Conservation (phyloP, 164 flowering plant genomes). For the Magnolia sinica region DNA sequence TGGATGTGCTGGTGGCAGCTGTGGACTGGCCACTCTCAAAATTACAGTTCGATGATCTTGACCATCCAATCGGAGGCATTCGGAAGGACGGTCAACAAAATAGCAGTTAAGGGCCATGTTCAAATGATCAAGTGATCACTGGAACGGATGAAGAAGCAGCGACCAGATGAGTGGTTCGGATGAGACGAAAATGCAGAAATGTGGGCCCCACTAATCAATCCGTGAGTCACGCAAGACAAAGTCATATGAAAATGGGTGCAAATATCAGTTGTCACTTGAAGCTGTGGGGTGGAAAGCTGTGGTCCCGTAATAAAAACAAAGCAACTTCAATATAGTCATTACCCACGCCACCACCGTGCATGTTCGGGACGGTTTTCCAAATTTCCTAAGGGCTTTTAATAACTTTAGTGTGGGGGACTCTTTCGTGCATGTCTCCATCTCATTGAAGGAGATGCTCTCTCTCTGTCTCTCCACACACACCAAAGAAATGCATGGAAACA, state of each 20-base stretch:
- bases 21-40: not conserved
- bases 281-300: not conserved
- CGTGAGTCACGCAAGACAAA: not conserved
- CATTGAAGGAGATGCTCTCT: not conserved
- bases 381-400: constrained; percentile 18
- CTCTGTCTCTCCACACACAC: constrained; percentile 5
- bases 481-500: constrained; percentile 13
- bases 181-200: not conserved
- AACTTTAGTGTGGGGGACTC: constrained; percentile 20
- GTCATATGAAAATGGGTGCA: not conserved
- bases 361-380: constrained; percentile 12
- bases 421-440: constrained; percentile 2
- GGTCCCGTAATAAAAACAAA: not conserved
- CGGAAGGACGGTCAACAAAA: no score
- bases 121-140: no score
- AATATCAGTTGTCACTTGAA: not conserved
- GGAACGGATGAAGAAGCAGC: no score
- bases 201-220: not conserved
- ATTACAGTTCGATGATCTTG: no score
- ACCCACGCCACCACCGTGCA: constrained; percentile 19
- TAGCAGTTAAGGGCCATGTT: no score
- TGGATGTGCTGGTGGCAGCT: not conserved
- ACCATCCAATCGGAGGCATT: no score
- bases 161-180: not conserved
- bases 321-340: not conserved